phyloP scores from a whole-genome alignment of 2,329 filamentous ascomycete genomes.

The Verticillium alfalfae region DNA sequence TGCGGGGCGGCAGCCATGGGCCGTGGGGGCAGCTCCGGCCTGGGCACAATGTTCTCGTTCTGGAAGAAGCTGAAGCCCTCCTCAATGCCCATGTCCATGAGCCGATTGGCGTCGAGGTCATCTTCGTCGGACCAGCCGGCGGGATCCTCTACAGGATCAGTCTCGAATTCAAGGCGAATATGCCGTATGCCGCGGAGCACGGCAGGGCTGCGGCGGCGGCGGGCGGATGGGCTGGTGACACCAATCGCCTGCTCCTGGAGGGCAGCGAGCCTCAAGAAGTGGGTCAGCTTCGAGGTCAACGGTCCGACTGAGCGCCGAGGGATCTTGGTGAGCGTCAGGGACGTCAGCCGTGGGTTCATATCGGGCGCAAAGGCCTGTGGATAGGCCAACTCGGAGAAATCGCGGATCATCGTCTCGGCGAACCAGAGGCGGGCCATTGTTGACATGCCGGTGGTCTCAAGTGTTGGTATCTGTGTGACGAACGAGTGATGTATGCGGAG shows the following conservation, averaged over 20 bases:
- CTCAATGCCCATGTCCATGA: slow-evolving; percentile 30
- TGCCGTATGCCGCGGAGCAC: slow-evolving; percentile 46
- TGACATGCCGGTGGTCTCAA: slow-evolving; percentile 31
- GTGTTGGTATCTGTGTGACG: slow-evolving; percentile 47
- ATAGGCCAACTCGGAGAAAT: slow-evolving; percentile 38
- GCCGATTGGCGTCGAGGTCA: slow-evolving; percentile 33
- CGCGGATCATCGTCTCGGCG: slow-evolving; percentile 38
- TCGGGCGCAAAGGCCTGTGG: slow-evolving; percentile 45
- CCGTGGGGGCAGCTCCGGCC: slow-evolving; percentile 34
- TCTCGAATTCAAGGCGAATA: slow-evolving; percentile 49
- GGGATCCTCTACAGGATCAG: slow-evolving; percentile 30
- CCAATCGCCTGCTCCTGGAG: slow-evolving; percentile 43
- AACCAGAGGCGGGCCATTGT: slow-evolving; percentile 28
- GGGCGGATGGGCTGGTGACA: slow-evolving; percentile 13
- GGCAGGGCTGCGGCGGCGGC: slow-evolving; percentile 29
- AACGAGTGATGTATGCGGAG: slow-evolving; percentile 56
- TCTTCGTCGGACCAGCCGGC: slow-evolving; percentile 20
- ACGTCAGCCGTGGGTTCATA: slow-evolving; percentile 49
- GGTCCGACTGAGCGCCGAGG: slow-evolving; percentile 48
- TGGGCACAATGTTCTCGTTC: slow-evolving; percentile 12
- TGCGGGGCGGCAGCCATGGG: slow-evolving; percentile 10
- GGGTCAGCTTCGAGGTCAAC: slow-evolving; percentile 38
- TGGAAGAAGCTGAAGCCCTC: slow-evolving; percentile 42
- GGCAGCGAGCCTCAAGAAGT: slow-evolving; percentile 40
- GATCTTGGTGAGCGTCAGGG: slow-evolving; percentile 47